phyloP scores from a whole-genome alignment of 2,329 filamentous ascomycete genomes.

The Neopestalotiopsis rosae region DNA sequence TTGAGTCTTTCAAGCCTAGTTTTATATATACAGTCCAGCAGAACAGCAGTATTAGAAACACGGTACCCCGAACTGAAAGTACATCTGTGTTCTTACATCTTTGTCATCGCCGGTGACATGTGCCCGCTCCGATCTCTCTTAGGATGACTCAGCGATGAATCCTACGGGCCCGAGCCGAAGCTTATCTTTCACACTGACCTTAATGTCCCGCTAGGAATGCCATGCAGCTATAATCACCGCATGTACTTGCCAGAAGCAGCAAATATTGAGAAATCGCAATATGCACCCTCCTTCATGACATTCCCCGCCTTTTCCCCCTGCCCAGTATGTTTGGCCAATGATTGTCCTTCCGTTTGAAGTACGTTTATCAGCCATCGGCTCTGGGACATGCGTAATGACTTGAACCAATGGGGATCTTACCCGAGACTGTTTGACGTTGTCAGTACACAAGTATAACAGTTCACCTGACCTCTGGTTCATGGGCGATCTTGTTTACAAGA shows the following conservation, averaged over 20 bases:
- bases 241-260: conserved; percentile 14
- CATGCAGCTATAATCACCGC: background rate
- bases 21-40: background rate
- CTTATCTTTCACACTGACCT: background rate
- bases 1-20: background rate
- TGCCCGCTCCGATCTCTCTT: background rate
- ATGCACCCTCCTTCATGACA: background rate
- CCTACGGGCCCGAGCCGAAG: background rate
- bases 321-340: background rate
- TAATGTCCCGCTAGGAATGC: conserved; percentile 11
- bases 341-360: background rate
- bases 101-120: background rate
- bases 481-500: too few species aligned
- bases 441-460: conserved; percentile 2
- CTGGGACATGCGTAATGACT: background rate
- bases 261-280: background rate
- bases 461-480: background rate
- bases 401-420: background rate
- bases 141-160: background rate
- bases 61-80: background rate
- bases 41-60: background rate
- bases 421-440: background rate
- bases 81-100: background rate
- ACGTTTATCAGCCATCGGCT: conserved; percentile 7
- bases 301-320: background rate